Percentiles rank a stretch among this genome's conserved stretches.
phyloP scores from a whole-genome alignment of 768 basidiomycete genomes.

The Leucocoprinus birnbaumii region DNA sequence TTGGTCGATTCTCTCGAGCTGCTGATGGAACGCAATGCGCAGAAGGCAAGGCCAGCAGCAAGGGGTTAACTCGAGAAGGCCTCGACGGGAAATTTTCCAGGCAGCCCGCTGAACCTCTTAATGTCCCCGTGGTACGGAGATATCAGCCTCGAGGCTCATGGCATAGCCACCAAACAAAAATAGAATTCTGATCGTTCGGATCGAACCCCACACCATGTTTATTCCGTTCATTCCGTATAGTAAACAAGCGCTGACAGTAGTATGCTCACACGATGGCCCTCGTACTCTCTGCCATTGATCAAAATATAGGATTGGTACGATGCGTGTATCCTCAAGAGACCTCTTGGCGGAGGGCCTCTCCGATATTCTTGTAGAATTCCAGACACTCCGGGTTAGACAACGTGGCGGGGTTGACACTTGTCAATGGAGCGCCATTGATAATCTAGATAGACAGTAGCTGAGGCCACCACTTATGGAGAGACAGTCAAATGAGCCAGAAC shows the following conservation, averaged over 20 bases:
- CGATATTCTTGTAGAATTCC: slow-evolving; percentile 54
- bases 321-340: slow-evolving; percentile 19
- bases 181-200: slow-evolving; percentile 7
- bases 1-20: background rate
- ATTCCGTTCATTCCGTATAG: background rate
- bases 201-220: slow-evolving; percentile 12
- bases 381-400: slow-evolving; percentile 74
- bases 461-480: slow-evolving; percentile 15
- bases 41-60: slow-evolving; percentile 16
- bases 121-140: slow-evolving; percentile 15
- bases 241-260: no score
- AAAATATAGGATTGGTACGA: background rate
- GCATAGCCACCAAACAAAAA: slow-evolving; percentile 22
- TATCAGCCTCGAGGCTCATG: slow-evolving; percentile 29
- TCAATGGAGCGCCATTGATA: slow-evolving; percentile 72
- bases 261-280: no score
- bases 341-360: slow-evolving; percentile 46
- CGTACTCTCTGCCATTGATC: background rate
- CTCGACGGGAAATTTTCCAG: slow-evolving; percentile 21
- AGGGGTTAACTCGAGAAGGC: slow-evolving; percentile 18
- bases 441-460: slow-evolving; percentile 40
- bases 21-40: slow-evolving; percentile 9
- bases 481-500: slow-evolving; percentile 12
- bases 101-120: slow-evolving; percentile 3
- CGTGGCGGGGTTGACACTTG: slow-evolving; percentile 68